These are phyloP conservation scores for Proliferodiscus dingleyae DNA, from an alignment of 2,329 filamentous ascomycete species.

Conservation along the genomic window DNA sequence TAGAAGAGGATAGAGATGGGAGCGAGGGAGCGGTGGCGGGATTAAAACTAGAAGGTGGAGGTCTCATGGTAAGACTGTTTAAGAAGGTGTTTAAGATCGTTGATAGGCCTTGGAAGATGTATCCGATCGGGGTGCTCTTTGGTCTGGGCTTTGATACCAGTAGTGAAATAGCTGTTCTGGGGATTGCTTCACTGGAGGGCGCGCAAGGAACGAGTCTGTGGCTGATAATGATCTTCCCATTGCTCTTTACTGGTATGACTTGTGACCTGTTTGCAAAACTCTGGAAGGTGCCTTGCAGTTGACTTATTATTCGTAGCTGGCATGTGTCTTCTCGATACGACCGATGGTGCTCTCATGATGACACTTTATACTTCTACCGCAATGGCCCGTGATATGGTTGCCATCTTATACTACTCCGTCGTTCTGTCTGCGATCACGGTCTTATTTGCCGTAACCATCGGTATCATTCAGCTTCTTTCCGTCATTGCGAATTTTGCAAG, in stretches of 20 bases:
- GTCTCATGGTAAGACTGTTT: conserved; percentile 67
- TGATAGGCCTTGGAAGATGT: conserved; percentile 89
- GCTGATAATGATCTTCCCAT: conserved; percentile 87
- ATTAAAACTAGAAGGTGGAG: conserved; percentile 70
- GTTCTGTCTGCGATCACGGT: conserved; percentile 33
- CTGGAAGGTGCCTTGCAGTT: not conserved
- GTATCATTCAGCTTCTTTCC: conserved; percentile 76
- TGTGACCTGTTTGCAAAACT: not conserved
- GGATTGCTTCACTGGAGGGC: conserved; percentile 83
- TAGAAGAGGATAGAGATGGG: conserved; percentile 22
- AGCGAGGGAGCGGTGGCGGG: conserved; percentile 30
- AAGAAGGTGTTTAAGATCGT: conserved; percentile 71
- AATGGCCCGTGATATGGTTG: conserved; percentile 76
- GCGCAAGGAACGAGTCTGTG: conserved; percentile 84
- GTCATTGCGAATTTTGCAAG: conserved; percentile 70
- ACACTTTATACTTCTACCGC: conserved; percentile 78
- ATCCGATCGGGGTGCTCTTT: conserved; percentile 81
- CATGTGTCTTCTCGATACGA: conserved; percentile 93
- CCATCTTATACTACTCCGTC: conserved; percentile 83
- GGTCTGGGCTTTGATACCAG: conserved; percentile 94
- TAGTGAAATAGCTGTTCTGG: conserved; percentile 86
- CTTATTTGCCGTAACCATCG: conserved; percentile 57
- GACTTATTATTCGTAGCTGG: conserved; percentile 51
- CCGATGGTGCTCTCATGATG: conserved; percentile 93
- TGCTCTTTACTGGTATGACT: conserved; percentile 73